Evolutionary conservation across 768 basidiomycete species (phyloP).

Genomic region (Boletus sp.): DNA sequence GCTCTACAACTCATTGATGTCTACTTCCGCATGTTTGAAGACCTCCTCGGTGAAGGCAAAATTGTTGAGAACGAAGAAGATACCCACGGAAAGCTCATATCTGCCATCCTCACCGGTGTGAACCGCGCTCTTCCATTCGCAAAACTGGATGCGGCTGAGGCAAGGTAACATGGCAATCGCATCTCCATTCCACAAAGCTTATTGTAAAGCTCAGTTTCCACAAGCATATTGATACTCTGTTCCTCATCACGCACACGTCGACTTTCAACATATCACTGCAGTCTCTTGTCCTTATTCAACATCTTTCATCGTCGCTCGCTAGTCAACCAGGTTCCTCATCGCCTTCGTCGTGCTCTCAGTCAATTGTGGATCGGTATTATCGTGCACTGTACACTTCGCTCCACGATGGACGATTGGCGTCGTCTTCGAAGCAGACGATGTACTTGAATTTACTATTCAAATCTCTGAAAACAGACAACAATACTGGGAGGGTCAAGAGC

Average conservation of each 20-base stretch:
- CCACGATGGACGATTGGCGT: slow-evolving; percentile 73
- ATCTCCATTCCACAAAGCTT: not conserved
- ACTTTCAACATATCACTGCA: slow-evolving; percentile 97
- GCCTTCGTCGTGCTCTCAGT: slow-evolving; percentile 38
- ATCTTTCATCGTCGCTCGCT: slow-evolving; percentile 61
- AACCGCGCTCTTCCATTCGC: slow-evolving; percentile 95
- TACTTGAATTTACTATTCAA: slow-evolving; percentile 94
- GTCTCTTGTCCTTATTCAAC: slow-evolving; percentile 84
- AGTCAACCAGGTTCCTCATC: slow-evolving; percentile 40
- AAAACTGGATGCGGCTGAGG: slow-evolving; percentile 65
- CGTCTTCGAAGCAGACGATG: slow-evolving; percentile 92
- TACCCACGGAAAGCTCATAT: slow-evolving; percentile 74
- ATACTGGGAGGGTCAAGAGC: slow-evolving; percentile 64
- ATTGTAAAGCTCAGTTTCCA: slow-evolving; percentile 51
- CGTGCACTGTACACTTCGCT: slow-evolving; percentile 89
- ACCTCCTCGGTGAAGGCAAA: slow-evolving; percentile 67
- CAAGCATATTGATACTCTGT: slow-evolving; percentile 88
- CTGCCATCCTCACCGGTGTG: slow-evolving; percentile 89
- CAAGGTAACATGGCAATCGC: slow-evolving; percentile 45
- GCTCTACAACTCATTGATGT: slow-evolving; percentile 78
- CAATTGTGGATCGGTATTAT: slow-evolving; percentile 65
- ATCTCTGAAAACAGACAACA: slow-evolving; percentile 68
- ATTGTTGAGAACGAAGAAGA: slow-evolving; percentile 47
- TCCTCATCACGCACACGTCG: slow-evolving; percentile 90
- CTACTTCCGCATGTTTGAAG: slow-evolving; percentile 93